Evolutionary conservation across 805 yeast genomes (phyloP).

Genomic region (Clavispora vitiphila): DNA sequence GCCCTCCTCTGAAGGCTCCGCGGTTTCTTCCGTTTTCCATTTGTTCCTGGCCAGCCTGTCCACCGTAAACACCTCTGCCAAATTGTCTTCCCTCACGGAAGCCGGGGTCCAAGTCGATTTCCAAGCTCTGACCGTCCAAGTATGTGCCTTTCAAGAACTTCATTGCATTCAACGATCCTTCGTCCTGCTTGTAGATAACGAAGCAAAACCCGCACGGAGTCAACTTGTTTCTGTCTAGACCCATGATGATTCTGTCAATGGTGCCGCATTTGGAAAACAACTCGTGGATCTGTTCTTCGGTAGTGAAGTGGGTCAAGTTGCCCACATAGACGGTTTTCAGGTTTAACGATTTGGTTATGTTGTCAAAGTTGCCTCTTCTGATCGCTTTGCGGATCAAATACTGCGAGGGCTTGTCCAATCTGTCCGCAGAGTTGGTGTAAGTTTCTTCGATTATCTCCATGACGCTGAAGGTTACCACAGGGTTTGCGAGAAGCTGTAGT

Average conservation of each 20-base stretch:
- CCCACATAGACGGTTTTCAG: constrained; percentile 88
- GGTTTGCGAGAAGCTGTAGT: not conserved
- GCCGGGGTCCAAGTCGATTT: constrained; percentile 93
- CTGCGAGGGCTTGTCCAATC: constrained; percentile 68
- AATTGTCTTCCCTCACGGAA: constrained; percentile 93
- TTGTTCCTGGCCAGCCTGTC: constrained; percentile 76
- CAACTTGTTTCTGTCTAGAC: constrained; percentile 80
- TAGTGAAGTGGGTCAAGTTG: constrained; percentile 80
- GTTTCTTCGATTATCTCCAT: constrained; percentile 40
- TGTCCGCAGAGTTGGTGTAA: constrained; percentile 58
- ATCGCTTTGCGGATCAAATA: constrained; percentile 66
- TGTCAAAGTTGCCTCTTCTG: constrained; percentile 46
- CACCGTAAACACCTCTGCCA: constrained; percentile 91
- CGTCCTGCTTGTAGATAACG: constrained; percentile 65
- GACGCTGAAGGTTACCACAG: not conserved
- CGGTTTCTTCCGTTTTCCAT: constrained; percentile 17
- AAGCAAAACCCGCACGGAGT: constrained; percentile 98
- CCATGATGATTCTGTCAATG: constrained; percentile 83
- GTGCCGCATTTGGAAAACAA: constrained; percentile 78
- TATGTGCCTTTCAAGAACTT: constrained; percentile 78
- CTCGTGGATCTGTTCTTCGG: constrained; percentile 92
- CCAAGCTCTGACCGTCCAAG: constrained; percentile 75
- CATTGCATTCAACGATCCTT: constrained; percentile 76
- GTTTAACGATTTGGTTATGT: constrained; percentile 58
- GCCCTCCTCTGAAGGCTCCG: constrained; percentile 40